These are phyloP conservation scores for Cymbidium sinense DNA, from an alignment of 106 monocot species.

Conservation along the genomic window DNA sequence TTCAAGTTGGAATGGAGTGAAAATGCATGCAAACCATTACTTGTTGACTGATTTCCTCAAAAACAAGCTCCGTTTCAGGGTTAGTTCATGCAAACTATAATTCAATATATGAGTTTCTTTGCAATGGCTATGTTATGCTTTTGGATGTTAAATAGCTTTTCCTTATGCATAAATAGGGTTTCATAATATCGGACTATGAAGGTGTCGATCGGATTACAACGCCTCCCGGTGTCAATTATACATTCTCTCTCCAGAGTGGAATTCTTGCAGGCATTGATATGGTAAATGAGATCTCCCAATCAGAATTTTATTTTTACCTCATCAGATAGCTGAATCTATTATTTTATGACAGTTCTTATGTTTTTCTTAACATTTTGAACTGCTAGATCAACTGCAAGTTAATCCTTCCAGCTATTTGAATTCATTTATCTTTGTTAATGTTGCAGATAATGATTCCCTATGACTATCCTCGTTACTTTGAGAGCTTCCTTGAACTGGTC, in stretches of 20 bases:
- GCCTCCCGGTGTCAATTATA: slow-evolving; percentile 39
- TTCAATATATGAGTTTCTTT: background rate
- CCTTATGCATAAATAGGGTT: slow-evolving; percentile 28
- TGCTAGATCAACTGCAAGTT: background rate
- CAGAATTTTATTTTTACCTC: no score
- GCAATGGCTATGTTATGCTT: background rate
- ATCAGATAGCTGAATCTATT: no score
- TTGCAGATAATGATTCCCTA: slow-evolving; percentile 27
- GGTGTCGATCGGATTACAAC: slow-evolving; percentile 49
- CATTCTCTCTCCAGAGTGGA: slow-evolving; percentile 42
- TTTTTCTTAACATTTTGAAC: no score
- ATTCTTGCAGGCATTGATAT: slow-evolving; percentile 66
- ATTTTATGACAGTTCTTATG: no score
- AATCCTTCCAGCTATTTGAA: background rate
- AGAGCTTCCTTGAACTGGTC: slow-evolving; percentile 5
- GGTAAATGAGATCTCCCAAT: slow-evolving; percentile 20
- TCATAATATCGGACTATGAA: slow-evolving; percentile 66
- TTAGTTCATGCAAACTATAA: slow-evolving; percentile 7
- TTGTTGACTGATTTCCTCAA: slow-evolving; percentile 70
- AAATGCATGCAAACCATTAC: slow-evolving; percentile 73
- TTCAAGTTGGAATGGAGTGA: slow-evolving; percentile 85
- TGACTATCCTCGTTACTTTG: slow-evolving; percentile 7
- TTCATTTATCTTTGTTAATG: background rate
- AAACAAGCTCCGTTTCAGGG: slow-evolving; percentile 60
- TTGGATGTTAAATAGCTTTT: background rate